These are phyloP conservation scores for Suillus bovinus DNA, from an alignment of 768 basidiomycete genomes.

Conservation along the genomic window DNA sequence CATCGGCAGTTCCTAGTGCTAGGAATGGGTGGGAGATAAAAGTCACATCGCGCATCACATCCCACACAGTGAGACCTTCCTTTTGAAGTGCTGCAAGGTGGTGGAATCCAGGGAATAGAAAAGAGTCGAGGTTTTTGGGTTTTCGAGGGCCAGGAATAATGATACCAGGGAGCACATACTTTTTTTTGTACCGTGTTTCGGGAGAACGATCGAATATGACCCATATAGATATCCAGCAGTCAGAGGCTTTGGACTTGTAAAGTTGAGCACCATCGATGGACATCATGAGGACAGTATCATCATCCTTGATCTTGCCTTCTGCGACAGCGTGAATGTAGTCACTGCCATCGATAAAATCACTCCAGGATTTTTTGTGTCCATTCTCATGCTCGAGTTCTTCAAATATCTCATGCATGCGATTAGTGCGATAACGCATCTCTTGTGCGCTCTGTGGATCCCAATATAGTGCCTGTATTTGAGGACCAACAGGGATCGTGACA, in stretches of 20 bases:
- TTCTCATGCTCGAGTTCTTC: too few species aligned
- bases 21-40: constrained; percentile 23
- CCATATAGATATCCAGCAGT: constrained; percentile 36
- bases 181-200: constrained; percentile 23
- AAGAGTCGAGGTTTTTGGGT: constrained; percentile 34
- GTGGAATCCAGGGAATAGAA: constrained; percentile 34
- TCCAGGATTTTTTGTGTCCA: too few species aligned
- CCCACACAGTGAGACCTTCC: constrained; percentile 34
- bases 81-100: constrained; percentile 34
- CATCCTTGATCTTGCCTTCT: too few species aligned
- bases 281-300: constrained; percentile 33
- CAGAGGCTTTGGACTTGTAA: constrained; percentile 35
- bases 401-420: too few species aligned
- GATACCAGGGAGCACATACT: constrained; percentile 11
- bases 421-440: too few species aligned
- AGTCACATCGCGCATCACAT: constrained; percentile 17
- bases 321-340: too few species aligned
- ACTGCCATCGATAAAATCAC: too few species aligned
- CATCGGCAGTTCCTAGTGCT: constrained; percentile 32
- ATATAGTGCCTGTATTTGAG: too few species aligned
- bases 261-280: constrained; percentile 40
- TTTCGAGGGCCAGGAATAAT: constrained; percentile 37
- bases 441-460: too few species aligned
- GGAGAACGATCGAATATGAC: constrained; percentile 35
- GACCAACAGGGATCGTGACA: too few species aligned